Conservation (phyloP, 768 basidiomycete species). For the Dacryopinax spathularia region DNA sequence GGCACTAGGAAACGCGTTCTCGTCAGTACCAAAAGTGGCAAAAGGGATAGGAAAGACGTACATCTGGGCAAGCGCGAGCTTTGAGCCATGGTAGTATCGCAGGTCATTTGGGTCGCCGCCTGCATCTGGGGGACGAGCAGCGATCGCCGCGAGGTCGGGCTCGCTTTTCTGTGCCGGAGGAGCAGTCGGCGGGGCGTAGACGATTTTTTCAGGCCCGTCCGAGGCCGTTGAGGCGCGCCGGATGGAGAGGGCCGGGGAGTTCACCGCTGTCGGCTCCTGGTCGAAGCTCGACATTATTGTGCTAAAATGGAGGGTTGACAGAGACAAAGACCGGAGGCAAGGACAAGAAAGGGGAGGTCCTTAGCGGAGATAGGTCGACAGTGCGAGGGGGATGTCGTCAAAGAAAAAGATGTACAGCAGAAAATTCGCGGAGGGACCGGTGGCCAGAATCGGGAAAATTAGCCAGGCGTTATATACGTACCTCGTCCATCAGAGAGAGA, state of each 20-base stretch:
- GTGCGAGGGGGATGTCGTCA: too few species aligned
- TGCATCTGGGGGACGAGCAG: background rate
- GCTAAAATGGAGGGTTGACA: too few species aligned
- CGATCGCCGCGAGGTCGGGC: background rate
- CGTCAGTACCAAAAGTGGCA: background rate
- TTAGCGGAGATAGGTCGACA: too few species aligned
- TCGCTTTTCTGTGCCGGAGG: background rate
- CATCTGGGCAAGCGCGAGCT: constrained; percentile 14
- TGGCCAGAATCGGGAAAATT: too few species aligned
- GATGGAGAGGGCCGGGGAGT: background rate
- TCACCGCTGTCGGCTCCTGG: background rate
- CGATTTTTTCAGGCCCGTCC: background rate
- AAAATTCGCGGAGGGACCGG: too few species aligned
- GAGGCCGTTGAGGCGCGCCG: background rate
- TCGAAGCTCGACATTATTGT: background rate
- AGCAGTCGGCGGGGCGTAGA: background rate
- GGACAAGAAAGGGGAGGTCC: too few species aligned
- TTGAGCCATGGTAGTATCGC: constrained; percentile 6
- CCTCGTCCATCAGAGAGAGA: too few species aligned
- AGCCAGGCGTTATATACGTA: too few species aligned
- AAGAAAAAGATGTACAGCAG: too few species aligned
- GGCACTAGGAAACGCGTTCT: constrained; percentile 6
- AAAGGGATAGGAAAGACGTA: constrained; percentile 7
- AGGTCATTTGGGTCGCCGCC: background rate
- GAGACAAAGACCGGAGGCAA: too few species aligned